Evolutionary conservation across 495 filamentous ascomycete genomes (phyloP).

Genomic region (Recurvomyces mirabilis): DNA sequence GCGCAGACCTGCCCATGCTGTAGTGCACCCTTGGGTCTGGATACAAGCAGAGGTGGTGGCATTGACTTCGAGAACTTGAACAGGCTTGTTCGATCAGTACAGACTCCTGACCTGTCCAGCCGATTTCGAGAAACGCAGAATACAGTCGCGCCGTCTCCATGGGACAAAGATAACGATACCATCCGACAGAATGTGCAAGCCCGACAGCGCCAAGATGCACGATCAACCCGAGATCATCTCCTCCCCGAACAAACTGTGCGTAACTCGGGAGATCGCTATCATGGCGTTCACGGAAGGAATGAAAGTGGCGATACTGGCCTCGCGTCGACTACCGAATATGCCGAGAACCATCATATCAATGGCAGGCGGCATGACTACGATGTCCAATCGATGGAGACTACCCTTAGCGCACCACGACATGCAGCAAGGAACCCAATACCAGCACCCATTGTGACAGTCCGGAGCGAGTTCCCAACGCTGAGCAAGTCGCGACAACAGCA

Average conservation of each 20-base stretch:
- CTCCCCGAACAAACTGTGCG: constrained; percentile 33
- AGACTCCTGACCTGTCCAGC: constrained; percentile 49
- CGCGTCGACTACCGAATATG: constrained; percentile 55
- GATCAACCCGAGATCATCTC: constrained; percentile 14
- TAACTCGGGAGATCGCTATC: constrained; percentile 39
- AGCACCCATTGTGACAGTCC: constrained; percentile 77
- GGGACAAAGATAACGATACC: constrained; percentile 46
- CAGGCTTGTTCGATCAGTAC: constrained; percentile 80
- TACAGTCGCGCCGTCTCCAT: constrained; percentile 49
- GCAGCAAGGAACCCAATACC: constrained; percentile 83
- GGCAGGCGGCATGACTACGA: constrained; percentile 82
- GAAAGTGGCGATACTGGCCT: constrained; percentile 64
- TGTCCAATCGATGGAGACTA: constrained; percentile 90
- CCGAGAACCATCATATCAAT: constrained; percentile 42
- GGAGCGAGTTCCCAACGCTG: constrained; percentile 93
- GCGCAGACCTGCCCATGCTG: constrained; percentile 92
- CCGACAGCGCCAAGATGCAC: constrained; percentile 22
- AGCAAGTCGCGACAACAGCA: constrained; percentile 89
- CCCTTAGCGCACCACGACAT: constrained; percentile 60
- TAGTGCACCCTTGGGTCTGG: constrained; percentile 81
- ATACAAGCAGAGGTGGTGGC: constrained; percentile 79
- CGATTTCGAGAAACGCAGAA: constrained; percentile 34
- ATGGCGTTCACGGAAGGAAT: constrained; percentile 49
- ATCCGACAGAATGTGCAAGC: constrained; percentile 27
- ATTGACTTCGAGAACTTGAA: constrained; percentile 73